Conservation (phyloP, 179 eudicot species). For the Gypsophila paniculata region DNA sequence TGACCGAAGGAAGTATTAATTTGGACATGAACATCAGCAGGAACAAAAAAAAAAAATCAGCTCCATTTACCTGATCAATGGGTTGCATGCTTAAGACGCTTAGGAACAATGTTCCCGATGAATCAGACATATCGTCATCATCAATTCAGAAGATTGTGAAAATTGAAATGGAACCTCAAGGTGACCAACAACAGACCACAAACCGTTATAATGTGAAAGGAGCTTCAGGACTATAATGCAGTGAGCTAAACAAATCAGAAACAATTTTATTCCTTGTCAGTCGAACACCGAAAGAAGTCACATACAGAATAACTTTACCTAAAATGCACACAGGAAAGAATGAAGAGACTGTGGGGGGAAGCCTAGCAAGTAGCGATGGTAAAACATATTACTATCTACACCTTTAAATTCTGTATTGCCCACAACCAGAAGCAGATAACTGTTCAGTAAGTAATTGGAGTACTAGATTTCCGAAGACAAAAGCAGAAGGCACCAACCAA, state of each 20-base stretch:
- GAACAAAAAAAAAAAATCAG: too few species aligned
- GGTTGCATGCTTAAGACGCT: neutral
- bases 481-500: slow-evolving; percentile 35
- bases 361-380: slow-evolving; percentile 29
- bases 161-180: neutral
- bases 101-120: neutral
- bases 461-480: slow-evolving; percentile 18
- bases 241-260: slow-evolving; percentile 2
- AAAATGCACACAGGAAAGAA: slow-evolving; percentile 41
- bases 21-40: too few species aligned
- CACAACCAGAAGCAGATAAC: slow-evolving; percentile 31
- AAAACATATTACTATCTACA: slow-evolving; percentile 42
- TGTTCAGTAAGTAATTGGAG: slow-evolving; percentile 25
- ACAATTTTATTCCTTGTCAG: slow-evolving; percentile 29
- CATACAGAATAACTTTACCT: slow-evolving; percentile 26
- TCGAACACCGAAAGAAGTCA: slow-evolving; percentile 17
- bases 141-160: neutral
- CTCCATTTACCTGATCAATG: neutral
- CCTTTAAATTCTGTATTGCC: slow-evolving; percentile 34
- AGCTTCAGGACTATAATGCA: neutral
- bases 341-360: slow-evolving; percentile 27
- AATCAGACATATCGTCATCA: neutral
- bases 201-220: neutral
- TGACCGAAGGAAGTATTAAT: too few species aligned
- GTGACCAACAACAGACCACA: neutral